These are phyloP conservation scores for Clohesyomyces aquaticus DNA, from an alignment of 495 filamentous ascomycete species.

Conservation along the genomic window DNA sequence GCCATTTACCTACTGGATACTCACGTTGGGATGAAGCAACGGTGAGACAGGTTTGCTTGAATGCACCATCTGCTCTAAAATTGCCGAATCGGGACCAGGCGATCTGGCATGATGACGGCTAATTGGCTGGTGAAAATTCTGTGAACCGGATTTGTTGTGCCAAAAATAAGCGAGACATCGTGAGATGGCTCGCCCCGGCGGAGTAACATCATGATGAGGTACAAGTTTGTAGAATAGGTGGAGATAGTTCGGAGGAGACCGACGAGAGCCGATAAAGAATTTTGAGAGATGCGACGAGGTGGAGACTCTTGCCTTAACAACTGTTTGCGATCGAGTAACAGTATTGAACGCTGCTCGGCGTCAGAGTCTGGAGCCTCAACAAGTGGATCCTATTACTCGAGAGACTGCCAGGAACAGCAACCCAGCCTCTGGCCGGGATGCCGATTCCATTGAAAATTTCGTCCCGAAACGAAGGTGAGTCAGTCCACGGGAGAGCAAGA, in stretches of 20 bases:
- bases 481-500: constrained; percentile 5
- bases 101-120: neutral
- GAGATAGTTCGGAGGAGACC: constrained; percentile 20
- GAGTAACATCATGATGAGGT: neutral
- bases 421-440: neutral
- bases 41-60: neutral
- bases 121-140: neutral
- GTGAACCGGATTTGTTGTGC: neutral
- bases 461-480: constrained; percentile 11
- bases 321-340: constrained; percentile 6
- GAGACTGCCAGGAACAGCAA: constrained; percentile 7
- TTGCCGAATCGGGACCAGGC: neutral
- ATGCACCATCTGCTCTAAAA: neutral
- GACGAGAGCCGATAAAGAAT: constrained; percentile 23
- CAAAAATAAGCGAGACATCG: neutral
- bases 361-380: constrained; percentile 24
- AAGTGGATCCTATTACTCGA: constrained; percentile 31
- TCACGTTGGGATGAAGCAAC: neutral
- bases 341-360: constrained; percentile 2
- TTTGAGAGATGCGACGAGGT: neutral
- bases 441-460: neutral
- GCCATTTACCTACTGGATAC: neutral
- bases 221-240: neutral
- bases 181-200: neutral
- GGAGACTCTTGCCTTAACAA: neutral